phyloP scores from a whole-genome alignment of 192 early-diverging fungal species.

The Umbelopsis ramanniana region DNA sequence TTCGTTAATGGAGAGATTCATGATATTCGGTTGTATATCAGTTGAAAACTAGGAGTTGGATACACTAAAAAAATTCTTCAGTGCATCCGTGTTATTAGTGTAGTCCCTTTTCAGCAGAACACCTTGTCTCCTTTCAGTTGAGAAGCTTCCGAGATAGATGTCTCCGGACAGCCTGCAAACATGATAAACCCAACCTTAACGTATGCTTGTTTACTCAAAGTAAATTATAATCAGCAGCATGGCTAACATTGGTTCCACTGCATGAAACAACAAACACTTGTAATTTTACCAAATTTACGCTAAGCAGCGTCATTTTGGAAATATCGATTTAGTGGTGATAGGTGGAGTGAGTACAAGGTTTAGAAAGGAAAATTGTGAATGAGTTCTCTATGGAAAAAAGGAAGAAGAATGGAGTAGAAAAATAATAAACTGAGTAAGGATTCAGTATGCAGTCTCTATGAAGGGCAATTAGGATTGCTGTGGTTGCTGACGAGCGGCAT shows the following conservation, averaged over 20 bases:
- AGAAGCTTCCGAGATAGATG: no score
- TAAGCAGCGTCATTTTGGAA: neutral
- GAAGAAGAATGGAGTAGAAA: neutral
- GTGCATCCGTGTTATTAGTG: no score
- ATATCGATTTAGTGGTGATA: constrained; percentile 2
- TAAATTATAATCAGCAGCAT: no score
- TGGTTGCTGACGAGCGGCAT: constrained; percentile 37
- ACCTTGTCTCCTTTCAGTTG: no score
- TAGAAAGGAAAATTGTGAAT: neutral
- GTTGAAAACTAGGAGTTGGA: neutral
- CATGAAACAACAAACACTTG: no score
- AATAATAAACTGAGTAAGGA: constrained; percentile 9
- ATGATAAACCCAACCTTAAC: no score
- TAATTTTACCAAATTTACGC: no score
- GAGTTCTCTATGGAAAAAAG: neutral
- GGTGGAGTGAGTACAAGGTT: constrained; percentile 20
- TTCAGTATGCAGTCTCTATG: constrained; percentile 16
- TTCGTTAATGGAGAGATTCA: neutral
- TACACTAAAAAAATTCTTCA: neutral
- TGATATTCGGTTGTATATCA: neutral
- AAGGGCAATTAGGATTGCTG: neutral
- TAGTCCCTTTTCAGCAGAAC: no score
- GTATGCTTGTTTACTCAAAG: no score
- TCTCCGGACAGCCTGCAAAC: no score
- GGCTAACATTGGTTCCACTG: no score